phyloP scores from a whole-genome alignment of 352 stramenopile genomes.

The Globisporangium polare region DNA sequence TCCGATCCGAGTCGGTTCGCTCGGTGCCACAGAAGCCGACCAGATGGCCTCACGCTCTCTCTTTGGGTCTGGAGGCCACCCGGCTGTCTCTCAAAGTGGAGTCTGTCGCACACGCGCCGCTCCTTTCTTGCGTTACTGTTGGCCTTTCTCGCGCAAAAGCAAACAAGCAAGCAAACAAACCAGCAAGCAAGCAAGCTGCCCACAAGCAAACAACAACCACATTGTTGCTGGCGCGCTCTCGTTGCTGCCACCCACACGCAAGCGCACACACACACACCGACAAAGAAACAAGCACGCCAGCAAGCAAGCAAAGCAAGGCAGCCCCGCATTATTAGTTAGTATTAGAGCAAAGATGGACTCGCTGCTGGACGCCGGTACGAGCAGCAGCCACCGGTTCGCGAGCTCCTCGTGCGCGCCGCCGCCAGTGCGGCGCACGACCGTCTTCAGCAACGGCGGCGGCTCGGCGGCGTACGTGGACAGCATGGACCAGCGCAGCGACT shows the following conservation, averaged over 20 bases:
- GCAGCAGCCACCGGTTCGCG: constrained; percentile 3
- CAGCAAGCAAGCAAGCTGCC: neutral
- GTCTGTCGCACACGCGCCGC: constrained; percentile 3
- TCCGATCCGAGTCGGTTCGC: neutral
- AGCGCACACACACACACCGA: neutral
- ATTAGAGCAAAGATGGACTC: constrained; percentile 9
- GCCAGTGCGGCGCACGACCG: neutral
- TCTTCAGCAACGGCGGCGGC: neutral
- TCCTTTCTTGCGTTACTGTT: neutral
- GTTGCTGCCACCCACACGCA: neutral
- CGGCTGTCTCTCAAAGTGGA: neutral
- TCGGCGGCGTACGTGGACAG: too few relatives aligned
- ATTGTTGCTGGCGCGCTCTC: neutral
- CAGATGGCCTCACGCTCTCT: neutral
- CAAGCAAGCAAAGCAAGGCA: neutral
- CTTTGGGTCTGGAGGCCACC: constrained; percentile 1
- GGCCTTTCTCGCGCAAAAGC: neutral
- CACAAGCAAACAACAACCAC: constrained; percentile 1
- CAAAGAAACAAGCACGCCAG: neutral
- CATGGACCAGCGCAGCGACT: constrained; percentile 1
- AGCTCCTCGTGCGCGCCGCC: neutral
- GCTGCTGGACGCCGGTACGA: constrained; percentile 4
- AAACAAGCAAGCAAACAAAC: neutral
- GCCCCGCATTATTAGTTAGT: too few relatives aligned
- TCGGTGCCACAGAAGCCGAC: neutral